phyloP scores from a whole-genome alignment of 1,284 basidiomycete species.

The Cutaneotrichosporon cutaneum region DNA sequence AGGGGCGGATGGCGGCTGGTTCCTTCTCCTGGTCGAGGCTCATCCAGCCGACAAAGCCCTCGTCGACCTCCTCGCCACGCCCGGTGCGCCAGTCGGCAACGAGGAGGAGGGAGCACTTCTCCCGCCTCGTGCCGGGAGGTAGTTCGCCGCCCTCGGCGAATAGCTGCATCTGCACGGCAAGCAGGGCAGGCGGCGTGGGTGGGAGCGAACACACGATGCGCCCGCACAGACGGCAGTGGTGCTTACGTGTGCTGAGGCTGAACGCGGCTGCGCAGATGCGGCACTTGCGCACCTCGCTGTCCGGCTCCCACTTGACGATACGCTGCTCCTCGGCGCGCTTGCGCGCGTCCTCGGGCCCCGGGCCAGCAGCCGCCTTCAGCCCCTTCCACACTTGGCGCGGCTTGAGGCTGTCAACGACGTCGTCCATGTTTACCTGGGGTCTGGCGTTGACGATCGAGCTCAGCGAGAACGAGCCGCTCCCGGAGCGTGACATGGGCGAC shows the following conservation, averaged over 20 bases:
- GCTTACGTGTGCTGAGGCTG: slow-evolving; percentile 86
- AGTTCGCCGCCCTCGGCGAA: slow-evolving; percentile 38
- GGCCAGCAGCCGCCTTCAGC: slow-evolving; percentile 62
- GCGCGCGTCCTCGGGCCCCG: slow-evolving; percentile 55
- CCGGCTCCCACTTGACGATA: slow-evolving; percentile 94
- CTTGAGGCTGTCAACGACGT: slow-evolving; percentile 43
- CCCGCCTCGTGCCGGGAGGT: slow-evolving; percentile 59
- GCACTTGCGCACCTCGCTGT: slow-evolving; percentile 71
- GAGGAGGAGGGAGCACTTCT: slow-evolving; percentile 73
- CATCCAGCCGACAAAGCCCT: slow-evolving; percentile 72
- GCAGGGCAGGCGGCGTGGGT: slow-evolving; percentile 59
- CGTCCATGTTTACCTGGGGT: slow-evolving; percentile 10
- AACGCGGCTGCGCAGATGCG: slow-evolving; percentile 83
- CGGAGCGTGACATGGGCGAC: slow-evolving; percentile 28
- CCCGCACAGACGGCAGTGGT: slow-evolving; percentile 94
- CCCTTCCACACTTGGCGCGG: slow-evolving; percentile 52
- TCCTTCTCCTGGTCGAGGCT: slow-evolving; percentile 28
- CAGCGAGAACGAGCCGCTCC: slow-evolving; percentile 37
- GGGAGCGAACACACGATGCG: slow-evolving; percentile 89
- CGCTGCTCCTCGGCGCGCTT: slow-evolving; percentile 72
- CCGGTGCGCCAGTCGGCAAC: slow-evolving; percentile 72
- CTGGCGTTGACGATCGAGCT: slow-evolving; percentile 18
- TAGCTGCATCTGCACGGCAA: slow-evolving; percentile 52
- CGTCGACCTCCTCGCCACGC: slow-evolving; percentile 76
- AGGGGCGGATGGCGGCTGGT: background rate